Conservation (phyloP, 495 filamentous ascomycete genomes). For the Lepraria neglecta region DNA sequence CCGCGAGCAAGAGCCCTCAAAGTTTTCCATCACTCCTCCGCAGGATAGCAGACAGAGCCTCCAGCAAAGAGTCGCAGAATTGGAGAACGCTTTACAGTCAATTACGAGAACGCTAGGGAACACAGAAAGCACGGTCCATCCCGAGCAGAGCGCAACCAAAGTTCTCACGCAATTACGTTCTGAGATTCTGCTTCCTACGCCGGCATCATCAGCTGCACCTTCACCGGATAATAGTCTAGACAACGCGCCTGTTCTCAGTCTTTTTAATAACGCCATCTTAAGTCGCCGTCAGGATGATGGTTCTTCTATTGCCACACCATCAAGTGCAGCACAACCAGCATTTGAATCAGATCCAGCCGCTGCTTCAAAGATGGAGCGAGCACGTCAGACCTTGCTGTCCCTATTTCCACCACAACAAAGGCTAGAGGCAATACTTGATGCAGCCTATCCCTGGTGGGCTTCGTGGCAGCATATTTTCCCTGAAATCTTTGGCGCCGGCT, state of each 20-base stretch:
- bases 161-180: neutral
- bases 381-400: constrained; percentile 30
- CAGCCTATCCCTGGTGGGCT: constrained; percentile 30
- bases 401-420: constrained; percentile 35
- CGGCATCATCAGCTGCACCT: constrained; percentile 24
- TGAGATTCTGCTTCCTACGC: constrained; percentile 11
- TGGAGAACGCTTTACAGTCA: constrained; percentile 35
- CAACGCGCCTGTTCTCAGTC: constrained; percentile 38
- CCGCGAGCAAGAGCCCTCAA: constrained; percentile 34
- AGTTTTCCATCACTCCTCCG: constrained; percentile 4
- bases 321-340: neutral
- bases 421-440: constrained; percentile 31
- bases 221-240: constrained; percentile 33
- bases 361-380: constrained; percentile 24
- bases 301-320: neutral
- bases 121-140: neutral
- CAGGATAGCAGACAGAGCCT: constrained; percentile 33
- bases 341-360: constrained; percentile 1
- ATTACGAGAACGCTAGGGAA: constrained; percentile 31
- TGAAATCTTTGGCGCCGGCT: constrained; percentile 20
- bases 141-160: neutral
- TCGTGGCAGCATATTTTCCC: constrained; percentile 34
- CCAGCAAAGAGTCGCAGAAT: constrained; percentile 35
- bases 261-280: constrained; percentile 40
- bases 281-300: constrained; percentile 31